Evolutionary conservation across 2,329 filamentous ascomycete species (phyloP).

Genomic region (Torrubiellomyces zombiae): DNA sequence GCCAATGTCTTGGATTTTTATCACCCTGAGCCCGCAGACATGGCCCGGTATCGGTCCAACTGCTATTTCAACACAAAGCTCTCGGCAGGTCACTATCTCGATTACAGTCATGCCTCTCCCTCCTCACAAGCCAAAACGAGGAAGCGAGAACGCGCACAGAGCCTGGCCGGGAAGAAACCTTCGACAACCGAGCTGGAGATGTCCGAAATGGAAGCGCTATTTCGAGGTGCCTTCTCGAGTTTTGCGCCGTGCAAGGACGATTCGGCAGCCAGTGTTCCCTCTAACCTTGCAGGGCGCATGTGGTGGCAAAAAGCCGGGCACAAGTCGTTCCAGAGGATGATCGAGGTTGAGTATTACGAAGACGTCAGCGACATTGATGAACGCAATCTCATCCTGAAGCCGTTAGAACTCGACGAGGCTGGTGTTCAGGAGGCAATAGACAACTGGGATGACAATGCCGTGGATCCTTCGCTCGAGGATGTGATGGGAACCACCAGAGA

Average conservation of each 20-base stretch:
- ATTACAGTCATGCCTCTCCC: conserved; percentile 48
- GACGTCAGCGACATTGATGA: conserved; percentile 20
- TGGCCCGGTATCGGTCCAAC: conserved; percentile 33
- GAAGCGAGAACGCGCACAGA: conserved; percentile 56
- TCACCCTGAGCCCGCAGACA: conserved; percentile 36
- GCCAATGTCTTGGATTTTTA: conserved; percentile 37
- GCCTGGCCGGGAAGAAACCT: conserved; percentile 42
- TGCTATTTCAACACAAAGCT: conserved; percentile 53
- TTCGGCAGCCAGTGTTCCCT: conserved; percentile 51
- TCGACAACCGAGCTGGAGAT: conserved; percentile 38
- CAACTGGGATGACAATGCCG: conserved; percentile 37
- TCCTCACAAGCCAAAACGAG: conserved; percentile 39
- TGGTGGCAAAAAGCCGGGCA: conserved; percentile 64
- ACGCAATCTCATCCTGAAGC: conserved; percentile 14
- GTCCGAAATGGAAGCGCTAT: conserved; percentile 56
- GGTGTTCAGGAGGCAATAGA: conserved; percentile 37
- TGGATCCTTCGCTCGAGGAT: conserved; percentile 41
- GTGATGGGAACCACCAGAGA: conserved; percentile 33
- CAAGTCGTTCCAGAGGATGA: conserved; percentile 45
- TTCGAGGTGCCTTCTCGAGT: conserved; percentile 61
- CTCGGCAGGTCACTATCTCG: conserved; percentile 51
- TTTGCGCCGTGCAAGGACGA: conserved; percentile 67
- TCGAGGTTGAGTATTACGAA: conserved; percentile 35
- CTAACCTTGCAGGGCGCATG: conserved; percentile 47
- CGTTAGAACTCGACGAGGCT: conserved; percentile 31